phyloP scores from a whole-genome alignment of 305 asterid species.

The Salvia sclarea region DNA sequence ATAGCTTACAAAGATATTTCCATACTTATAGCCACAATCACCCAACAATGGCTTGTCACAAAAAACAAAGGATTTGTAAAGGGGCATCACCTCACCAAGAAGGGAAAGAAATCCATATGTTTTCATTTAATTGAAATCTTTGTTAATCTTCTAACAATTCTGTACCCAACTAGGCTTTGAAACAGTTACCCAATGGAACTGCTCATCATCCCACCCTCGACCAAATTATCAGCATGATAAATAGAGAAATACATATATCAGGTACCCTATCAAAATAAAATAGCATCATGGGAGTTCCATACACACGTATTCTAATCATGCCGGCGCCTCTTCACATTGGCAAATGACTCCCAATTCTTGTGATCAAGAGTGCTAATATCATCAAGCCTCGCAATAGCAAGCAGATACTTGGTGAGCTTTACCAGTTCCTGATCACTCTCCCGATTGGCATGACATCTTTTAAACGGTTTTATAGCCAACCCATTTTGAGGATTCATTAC shows the following conservation, averaged over 20 bases:
- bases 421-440: conserved; percentile 76
- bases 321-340: conserved; percentile 71
- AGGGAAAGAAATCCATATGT: not conserved
- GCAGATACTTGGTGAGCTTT: conserved; percentile 85
- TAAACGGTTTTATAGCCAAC: conserved; percentile 77
- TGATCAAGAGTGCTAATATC: conserved; percentile 84
- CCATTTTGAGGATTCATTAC: conserved; percentile 98
- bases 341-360: conserved; percentile 75
- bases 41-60: not conserved
- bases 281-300: not conserved
- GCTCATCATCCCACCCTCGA: not conserved
- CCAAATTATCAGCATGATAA: not conserved
- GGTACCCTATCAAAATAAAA: not conserved
- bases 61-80: not conserved
- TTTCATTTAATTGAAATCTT: not conserved
- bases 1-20: too few species aligned
- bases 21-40: too few species aligned
- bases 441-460: conserved; percentile 77
- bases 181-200: not conserved
- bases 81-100: not conserved
- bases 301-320: conserved; percentile 35
- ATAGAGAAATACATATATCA: not conserved
- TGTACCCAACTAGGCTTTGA: not conserved
- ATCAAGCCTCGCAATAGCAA: conserved; percentile 78
- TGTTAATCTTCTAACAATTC: not conserved